Base-by-base conservation (phyloP, 1,284 basidiomycete genomes). In the Trametes polyzona region DNA sequence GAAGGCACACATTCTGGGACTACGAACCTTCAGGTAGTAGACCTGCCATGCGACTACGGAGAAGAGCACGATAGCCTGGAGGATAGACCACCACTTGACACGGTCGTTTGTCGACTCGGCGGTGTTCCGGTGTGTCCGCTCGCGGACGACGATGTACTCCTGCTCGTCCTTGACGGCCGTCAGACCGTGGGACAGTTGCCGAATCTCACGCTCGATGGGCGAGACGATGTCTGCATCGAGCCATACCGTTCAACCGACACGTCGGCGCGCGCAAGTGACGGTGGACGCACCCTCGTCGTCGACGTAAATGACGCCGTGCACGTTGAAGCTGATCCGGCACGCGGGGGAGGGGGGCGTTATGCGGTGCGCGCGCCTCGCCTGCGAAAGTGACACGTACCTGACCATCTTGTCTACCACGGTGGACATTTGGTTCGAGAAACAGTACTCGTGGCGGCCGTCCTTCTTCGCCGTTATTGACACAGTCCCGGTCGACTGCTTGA, bases 61-160 rank as follows among this genome's bases (percentile, higher is more conserved):
- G 67, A 98, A 89, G 41, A 99, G 79, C 27, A 99, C 90, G 47
- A 91, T 71, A 16, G 90, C 84, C 74, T 99, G 97, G 12, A 95
- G 74, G 61, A 99, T 88, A 11, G 94, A 96, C 97, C 97, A 99
- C 94, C 94, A 99, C 76, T 98, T 99, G 57, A 99, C 96, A 39
- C 97, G 87, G 33, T 92, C 85, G 72, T 99, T 99, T 67, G 94
- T 95, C 4, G 93, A 95, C 75, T 96, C 94, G 19, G 93, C 93
- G 2, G 93, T 99, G 73, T 99, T 92, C 57, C 97, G 82, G 73
- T 99, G 97, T 29, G 91, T 89, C 53, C 86, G 84, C 75, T 99
- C 97, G 42, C 97, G 83, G 40, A 98, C 88, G 35, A 97, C 93
- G 58, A 99, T 93, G 74, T 99, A 99, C 74, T 98, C 95, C 71